Base-by-base conservation (phyloP, 176 grass and related monocot genomes). In the Aegilops umbellulata region DNA sequence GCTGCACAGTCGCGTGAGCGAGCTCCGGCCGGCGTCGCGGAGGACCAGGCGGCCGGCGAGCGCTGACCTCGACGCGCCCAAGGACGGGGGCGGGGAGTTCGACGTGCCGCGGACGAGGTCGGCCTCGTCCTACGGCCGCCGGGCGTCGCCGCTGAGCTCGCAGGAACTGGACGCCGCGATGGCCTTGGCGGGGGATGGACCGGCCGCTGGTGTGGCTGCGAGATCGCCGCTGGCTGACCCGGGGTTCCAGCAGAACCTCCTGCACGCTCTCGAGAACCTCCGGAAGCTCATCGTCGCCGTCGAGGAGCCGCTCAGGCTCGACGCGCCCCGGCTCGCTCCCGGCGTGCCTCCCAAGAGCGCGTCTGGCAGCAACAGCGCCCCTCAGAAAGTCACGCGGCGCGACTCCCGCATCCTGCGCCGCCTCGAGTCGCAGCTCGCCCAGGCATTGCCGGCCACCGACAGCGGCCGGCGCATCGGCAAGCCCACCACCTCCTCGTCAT, bases 261-360 rank as follows among this genome's bases (percentile, higher is more conserved):
- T 91, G 13, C 90, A 64, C 29, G 90, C 90, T 24, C 90, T 91
- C 1, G 90, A 88, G 62, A 91, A 88, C 71, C 90, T 91, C 70
- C 86, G 82, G 2, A 64, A 69, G 82, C 69, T 91, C 86, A 88
- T 91, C 63, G 90, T 86, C 23, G 82, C 86, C 63, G 86, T 91
- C 10, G 86, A 91, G 38, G 69, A 88, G 25, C 85, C 86, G 23
- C 31, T 60, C 30, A 11, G 69, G 41, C 12, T 61, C 39, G 85
- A 84, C 17, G 77, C 17, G 36, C 51, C 76, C 12, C 38, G 35
- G 85, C 67, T 69, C 8, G 47, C 32, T 69, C 6, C 23, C 12
- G 17, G 16, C 23, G 62, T 29, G 38, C 53, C 62, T 53, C 20
- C 27, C 39, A 41, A 47, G 6, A 76, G 61, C 85, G 81, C 85